Base-by-base conservation (phyloP, 31 red algal genomes). In the Odonthalia washingtoniensis region DNA sequence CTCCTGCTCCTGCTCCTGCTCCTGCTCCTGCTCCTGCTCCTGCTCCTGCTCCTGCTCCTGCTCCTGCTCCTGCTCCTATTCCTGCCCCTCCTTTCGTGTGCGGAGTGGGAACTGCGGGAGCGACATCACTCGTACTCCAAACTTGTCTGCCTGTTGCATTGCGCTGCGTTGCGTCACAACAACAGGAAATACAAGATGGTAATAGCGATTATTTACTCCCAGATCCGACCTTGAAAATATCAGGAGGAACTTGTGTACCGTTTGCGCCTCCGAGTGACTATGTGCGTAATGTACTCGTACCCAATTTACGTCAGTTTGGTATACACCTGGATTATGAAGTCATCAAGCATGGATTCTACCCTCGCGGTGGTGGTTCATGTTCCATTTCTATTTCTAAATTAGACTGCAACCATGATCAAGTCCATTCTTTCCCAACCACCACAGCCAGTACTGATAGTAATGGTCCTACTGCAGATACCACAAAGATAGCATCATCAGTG, bases 71-170 rank as follows among this genome's bases (percentile, higher is more conserved):
- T n/a, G n/a, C n/a, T n/a, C n/a, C n/a, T n/a, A n/a, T n/a, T n/a
- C n/a, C n/a, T n/a, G n/a, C n/a, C 70, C 40, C 82, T 38, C 80
- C 91, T 36, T 66, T 85, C 16, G 57, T 40, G 70, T 69, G 65
- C 5, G 70, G 62, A 32, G 79, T 89, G 2, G 32, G 41, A 14
- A 89, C 80, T 31, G 91, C 86, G 70, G 86, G 91, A 17, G 76
- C 86, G 34, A 85, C 72, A 27, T 78, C 85, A 33, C 91, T 94
- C 2, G 85, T 94, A 24, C 45, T 94, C 2, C 91, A 88, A 62
- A 85, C 91, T 12, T 75, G 52, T 41, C 38, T 89, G 28, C 91
- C 91, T 18, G 83, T 61, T 61, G 68, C 72, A 32, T 33, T 87
- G n/a, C 61, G 31, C 24, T 34, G 14, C 14, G 33, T 82, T 61